Evolutionary conservation across 495 filamentous ascomycete genomes (phyloP), one percentile per base, ranked within the genome.

Genomic region (Talaromyces borbonicus): DNA sequence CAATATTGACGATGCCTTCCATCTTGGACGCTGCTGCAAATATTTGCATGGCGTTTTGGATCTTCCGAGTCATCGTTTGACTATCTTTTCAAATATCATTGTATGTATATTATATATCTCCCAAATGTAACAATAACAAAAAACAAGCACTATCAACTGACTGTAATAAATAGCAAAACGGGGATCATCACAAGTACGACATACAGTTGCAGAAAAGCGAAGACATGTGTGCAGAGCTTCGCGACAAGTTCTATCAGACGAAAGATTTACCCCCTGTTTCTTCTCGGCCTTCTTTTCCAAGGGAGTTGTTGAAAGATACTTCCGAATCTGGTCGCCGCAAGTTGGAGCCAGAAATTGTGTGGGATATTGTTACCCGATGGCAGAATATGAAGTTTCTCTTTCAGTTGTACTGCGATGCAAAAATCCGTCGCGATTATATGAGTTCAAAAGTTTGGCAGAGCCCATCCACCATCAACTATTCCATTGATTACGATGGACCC

Each of bases 341-440:
- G 11, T 19, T 46, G 8, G 15, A 24, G 9, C n/a, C 43, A 7
- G 29, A 23, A 40, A 26, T 27, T 23, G 43, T 46, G 8, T 46
- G 43, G 43, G 18, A 27, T 12, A 44, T 44, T 7, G 49, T 46
- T 9, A 20, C 27, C 31, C 51, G 43, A 33, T 43, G 48, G 25
- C 47, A 53, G 30, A 42, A 41, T 14, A 51, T 50, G 41, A 50
- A 45, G 23, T n/a, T 47, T 15, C 41, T 53, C 12, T 44, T 41
- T 8, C 16, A 47, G 11, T 38, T 49, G 4, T 53, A 46, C 39
- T 39, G 43, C n/a, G 39, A 47, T 15, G 39, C 40, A 9, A 30
- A 11, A 1, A 39, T 50, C 19, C 42, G 30, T 4, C 23, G 9
- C 6, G n/a, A 3, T 4, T 39, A 12, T 24, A 18, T 39, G 2